Evolutionary conservation across 225 moss, liverwort and hornwort genomes (phyloP).

Genomic region (Neckera pumila): DNA sequence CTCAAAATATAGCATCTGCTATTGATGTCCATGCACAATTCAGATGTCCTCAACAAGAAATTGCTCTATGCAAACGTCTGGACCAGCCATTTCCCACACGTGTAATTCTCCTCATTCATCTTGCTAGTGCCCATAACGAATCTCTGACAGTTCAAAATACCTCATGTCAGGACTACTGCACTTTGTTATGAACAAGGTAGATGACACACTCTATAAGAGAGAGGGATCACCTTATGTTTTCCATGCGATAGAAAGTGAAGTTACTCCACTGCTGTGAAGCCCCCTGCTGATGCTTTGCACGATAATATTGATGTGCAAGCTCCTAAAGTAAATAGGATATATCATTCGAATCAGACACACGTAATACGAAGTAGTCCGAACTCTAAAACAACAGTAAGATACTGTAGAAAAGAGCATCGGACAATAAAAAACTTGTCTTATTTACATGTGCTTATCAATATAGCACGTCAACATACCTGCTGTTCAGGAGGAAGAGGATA

Average conservation of each 20-base stretch:
- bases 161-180: neutral
- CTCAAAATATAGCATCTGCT: neutral
- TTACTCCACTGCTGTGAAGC: slow-evolving; percentile 58
- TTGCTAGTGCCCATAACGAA: neutral
- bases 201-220: neutral
- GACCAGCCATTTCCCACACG: neutral
- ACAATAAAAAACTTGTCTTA: neutral
- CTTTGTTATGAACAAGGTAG: neutral
- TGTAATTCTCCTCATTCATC: neutral
- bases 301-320: slow-evolving; percentile 46
- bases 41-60: neutral
- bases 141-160: neutral
- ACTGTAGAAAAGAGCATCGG: neutral
- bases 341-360: neutral
- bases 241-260: slow-evolving; percentile 55
- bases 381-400: neutral
- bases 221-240: slow-evolving; percentile 39
- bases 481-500: slow-evolving; percentile 67
- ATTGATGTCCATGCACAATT: neutral
- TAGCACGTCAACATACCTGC: slow-evolving; percentile 30
- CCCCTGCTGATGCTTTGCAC: slow-evolving; percentile 56
- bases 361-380: neutral
- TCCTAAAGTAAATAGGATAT: slow-evolving; percentile 11
- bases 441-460: neutral
- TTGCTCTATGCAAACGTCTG: neutral